phyloP scores from a whole-genome alignment of 2,329 filamentous ascomycete species.

The Dothideomycetes sp. region DNA sequence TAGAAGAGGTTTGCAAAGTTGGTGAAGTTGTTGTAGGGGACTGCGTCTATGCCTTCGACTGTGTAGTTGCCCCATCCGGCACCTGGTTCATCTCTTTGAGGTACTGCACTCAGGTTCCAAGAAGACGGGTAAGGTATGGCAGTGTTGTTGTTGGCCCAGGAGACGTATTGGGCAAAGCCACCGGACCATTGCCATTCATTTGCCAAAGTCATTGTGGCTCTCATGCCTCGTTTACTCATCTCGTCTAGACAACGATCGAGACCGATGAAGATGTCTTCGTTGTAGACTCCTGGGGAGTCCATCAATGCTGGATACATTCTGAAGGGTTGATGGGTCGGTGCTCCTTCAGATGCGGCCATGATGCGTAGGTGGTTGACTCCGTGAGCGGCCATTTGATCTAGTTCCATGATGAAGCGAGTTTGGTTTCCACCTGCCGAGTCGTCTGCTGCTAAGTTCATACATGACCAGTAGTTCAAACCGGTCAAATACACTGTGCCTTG shows the following conservation, averaged over 20 bases:
- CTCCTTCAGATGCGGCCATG: constrained; percentile 32
- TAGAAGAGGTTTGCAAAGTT: constrained; percentile 29
- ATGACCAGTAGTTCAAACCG: constrained; percentile 34
- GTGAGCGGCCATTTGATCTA: constrained; percentile 32
- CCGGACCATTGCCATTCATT: constrained; percentile 35
- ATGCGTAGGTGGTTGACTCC: constrained; percentile 33
- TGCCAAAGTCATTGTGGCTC: constrained; percentile 32
- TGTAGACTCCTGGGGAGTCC: constrained; percentile 30
- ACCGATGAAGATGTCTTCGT: constrained; percentile 30
- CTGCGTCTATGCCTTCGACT: constrained; percentile 26
- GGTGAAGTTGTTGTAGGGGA: constrained; percentile 23
- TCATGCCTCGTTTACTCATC: constrained; percentile 32
- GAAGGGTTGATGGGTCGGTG: constrained; percentile 31
- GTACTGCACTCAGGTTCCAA: constrained; percentile 31
- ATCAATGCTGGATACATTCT: constrained; percentile 32
- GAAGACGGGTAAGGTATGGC: constrained; percentile 29
- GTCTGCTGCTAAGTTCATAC: constrained; percentile 32
- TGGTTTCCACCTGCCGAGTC: constrained; percentile 29
- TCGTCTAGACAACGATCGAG: constrained; percentile 32
- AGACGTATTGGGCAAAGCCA: constrained; percentile 31
- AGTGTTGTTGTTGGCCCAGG: constrained; percentile 27
- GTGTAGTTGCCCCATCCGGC: constrained; percentile 35
- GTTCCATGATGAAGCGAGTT: constrained; percentile 29
- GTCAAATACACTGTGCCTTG: constrained; percentile 31
- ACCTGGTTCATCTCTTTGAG: constrained; percentile 24